Evolutionary conservation across 1,139 yeast genomes (phyloP), one percentile per base, ranked within the genome.

Genomic region (Saccharomyces hybrid): DNA sequence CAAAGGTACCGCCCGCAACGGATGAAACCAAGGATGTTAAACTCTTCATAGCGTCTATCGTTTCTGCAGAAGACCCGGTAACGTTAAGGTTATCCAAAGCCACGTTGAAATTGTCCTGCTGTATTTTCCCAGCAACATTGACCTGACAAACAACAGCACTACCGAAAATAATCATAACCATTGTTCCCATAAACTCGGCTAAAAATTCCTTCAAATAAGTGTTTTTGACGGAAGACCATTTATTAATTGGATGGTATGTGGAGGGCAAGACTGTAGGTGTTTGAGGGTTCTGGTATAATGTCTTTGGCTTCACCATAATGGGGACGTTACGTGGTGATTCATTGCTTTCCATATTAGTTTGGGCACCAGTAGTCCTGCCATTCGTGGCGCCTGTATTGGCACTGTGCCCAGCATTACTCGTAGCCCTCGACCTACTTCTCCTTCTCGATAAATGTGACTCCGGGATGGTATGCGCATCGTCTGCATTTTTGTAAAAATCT

Each of bases 171-270:
- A 76, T 70, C 61, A 78, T 62, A 9, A 76, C 64, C 65, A 76
- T 60, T 3, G 79, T 74, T n/a, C 81, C 81, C 48, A 76, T 61
- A 60, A 76, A 77, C 63, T 78, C 82, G 25, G 82, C 81, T 34
- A 69, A 55, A 50, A 68, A 67, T 52, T 69, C 72, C 49, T 67
- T 68, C 51, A 67, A 56, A 48, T 66, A 63, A 5, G 58, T 58
- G 47, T 63, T 63, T 53, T 68, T 69, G 14, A 66, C 53, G 28
- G 64, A 55, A 1, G 71, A 66, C 72, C 72, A 69, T 50, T 55
- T 59, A 49, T 68, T 69, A 50, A 68, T 68, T 13, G 72, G 72
- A 50, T 68, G 68, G 50, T 68, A 68, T 1, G 70, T 66, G n/a
- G 70, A 67, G 4, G 72, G 72, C 48, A 69, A 57, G 48, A 69